Evolutionary conservation across 2,329 filamentous ascomycete genomes (phyloP).

Genomic region (Pestalotiopsis sp.): DNA sequence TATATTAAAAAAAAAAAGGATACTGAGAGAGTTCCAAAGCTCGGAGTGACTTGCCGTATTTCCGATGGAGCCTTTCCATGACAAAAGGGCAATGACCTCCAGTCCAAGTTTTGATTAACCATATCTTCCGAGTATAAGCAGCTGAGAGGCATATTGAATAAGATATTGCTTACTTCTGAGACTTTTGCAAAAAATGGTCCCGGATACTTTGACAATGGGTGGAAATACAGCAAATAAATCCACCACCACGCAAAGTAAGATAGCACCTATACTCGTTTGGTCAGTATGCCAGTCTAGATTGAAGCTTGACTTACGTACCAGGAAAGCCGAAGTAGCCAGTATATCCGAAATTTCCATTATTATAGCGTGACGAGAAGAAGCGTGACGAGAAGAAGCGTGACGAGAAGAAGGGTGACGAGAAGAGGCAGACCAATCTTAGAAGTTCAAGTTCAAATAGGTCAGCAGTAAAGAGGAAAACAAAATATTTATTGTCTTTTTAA

Average conservation of each 20-base stretch:
- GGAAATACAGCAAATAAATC: slow-evolving; percentile 19
- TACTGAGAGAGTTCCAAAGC: slow-evolving; percentile 10
- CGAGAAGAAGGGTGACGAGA: no score
- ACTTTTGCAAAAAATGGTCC: slow-evolving; percentile 21
- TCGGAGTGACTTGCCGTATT: neutral
- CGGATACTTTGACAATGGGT: slow-evolving; percentile 23
- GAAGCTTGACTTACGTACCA: neutral
- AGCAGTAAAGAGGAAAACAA: no score
- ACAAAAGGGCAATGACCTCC: neutral
- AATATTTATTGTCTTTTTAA: no score
- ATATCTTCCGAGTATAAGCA: neutral
- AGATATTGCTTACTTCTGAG: slow-evolving; percentile 17
- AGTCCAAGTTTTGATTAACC: neutral
- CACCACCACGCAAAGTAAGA: slow-evolving; percentile 11
- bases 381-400: no score
- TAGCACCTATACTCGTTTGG: neutral
- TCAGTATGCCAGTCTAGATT: neutral
- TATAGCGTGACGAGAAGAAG: no score
- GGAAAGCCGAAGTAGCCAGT: neutral
- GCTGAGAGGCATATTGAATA: neutral
- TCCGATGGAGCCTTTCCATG: neutral
- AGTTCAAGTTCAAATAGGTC: no score
- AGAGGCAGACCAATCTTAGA: no score
- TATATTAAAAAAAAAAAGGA: slow-evolving; percentile 17
- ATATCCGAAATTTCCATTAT: neutral